Evolutionary conservation across 768 basidiomycete species (phyloP).

Genomic region (Plicaturopsis crispa): DNA sequence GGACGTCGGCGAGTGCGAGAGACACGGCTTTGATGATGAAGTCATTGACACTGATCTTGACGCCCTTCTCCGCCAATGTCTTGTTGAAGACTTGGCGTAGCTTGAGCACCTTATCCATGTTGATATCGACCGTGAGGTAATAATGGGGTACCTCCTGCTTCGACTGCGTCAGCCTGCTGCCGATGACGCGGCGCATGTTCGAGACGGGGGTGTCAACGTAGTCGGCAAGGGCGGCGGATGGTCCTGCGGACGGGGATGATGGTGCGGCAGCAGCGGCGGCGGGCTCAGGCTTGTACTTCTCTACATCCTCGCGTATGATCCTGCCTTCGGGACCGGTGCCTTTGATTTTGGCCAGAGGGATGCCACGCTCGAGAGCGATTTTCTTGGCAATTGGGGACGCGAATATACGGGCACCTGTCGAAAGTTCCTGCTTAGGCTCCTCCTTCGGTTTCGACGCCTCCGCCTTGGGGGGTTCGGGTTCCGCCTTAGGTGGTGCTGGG

Average conservation of each 20-base stretch:
- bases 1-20: conserved; percentile 88
- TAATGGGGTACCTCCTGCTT: conserved; percentile 97
- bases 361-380: conserved; percentile 89
- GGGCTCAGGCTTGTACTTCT: conserved; percentile 68
- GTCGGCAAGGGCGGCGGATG: conserved; percentile 52
- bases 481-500: conserved; percentile 34
- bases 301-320: conserved; percentile 91
- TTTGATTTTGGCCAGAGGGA: conserved; percentile 84
- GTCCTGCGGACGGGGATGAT: conserved; percentile 36
- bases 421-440: conserved; percentile 46
- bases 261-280: conserved; percentile 34
- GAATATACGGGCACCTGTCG: conserved; percentile 78
- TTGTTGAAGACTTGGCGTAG: conserved; percentile 95
- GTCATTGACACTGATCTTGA: conserved; percentile 96
- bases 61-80: conserved; percentile 69
- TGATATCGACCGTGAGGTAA: conserved; percentile 90
- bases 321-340: conserved; percentile 92
- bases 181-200: conserved; percentile 94
- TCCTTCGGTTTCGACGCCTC: conserved; percentile 23
- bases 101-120: conserved; percentile 95
- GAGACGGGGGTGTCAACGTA: conserved; percentile 87
- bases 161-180: conserved; percentile 81
- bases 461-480: conserved; percentile 21
- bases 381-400: conserved; percentile 96
- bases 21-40: conserved; percentile 94